Percentiles rank a stretch among this genome's conserved stretches.
phyloP scores from a whole-genome alignment of 1,284 basidiomycete species.

The Rhodotorula sp. region DNA sequence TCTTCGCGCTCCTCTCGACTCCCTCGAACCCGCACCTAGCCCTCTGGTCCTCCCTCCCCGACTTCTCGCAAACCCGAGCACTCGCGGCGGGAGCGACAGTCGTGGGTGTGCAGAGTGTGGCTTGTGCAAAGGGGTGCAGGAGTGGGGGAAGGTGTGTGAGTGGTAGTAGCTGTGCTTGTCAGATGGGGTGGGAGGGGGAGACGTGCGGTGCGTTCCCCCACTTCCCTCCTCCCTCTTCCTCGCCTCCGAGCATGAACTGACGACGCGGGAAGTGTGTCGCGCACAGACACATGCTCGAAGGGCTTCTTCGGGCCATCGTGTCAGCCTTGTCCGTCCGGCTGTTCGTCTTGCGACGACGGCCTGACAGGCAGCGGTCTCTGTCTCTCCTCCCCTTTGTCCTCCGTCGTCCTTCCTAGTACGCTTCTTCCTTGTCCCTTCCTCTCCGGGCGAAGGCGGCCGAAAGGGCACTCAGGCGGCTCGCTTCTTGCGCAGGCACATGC shows the following conservation, averaged over 20 bases:
- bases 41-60: slow-evolving; percentile 39
- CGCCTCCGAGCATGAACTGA: too few relatives aligned
- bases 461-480: slow-evolving; percentile 49
- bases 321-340: slow-evolving; percentile 64
- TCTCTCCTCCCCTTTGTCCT: slow-evolving; percentile 51
- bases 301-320: slow-evolving; percentile 72
- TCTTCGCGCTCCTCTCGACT: slow-evolving; percentile 16
- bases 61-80: slow-evolving; percentile 20
- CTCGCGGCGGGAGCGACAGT: slow-evolving; percentile 22
- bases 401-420: slow-evolving; percentile 19
- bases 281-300: slow-evolving; percentile 61
- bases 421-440: not conserved
- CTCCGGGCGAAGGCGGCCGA: accelerated
- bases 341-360: slow-evolving; percentile 67
- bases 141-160: slow-evolving; percentile 66
- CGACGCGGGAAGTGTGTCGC: not conserved
- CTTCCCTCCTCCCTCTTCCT: not conserved
- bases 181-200: slow-evolving; percentile 67
- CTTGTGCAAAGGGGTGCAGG: slow-evolving; percentile 57
- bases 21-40: slow-evolving; percentile 16
- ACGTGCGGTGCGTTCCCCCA: slow-evolving; percentile 55
- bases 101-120: slow-evolving; percentile 24
- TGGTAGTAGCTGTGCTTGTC: slow-evolving; percentile 67
- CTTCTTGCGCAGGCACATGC: slow-evolving; percentile 58
- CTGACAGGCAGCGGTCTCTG: slow-evolving; percentile 70